Evolutionary conservation across 1,139 yeast species (phyloP), one percentile per base, ranked within the genome.

Genomic region (Kluyveromyces marxianus): DNA sequence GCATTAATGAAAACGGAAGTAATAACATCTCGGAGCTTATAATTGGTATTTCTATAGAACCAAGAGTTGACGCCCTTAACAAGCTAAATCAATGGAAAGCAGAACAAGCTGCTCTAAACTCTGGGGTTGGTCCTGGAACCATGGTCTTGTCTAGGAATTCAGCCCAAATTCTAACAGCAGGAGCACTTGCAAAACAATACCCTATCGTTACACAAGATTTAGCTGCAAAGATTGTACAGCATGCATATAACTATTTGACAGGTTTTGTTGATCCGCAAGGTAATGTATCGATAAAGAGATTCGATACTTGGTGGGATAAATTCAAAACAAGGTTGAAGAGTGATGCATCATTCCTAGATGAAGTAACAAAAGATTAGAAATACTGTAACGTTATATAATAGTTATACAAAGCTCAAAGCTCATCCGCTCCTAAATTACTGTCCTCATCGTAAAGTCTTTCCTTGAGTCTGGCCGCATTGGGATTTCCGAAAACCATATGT

Each of bases 301-400:
- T 92, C 59, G 95, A 92, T 62, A 83, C 79, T 35, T 92, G 99
- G 99, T 90, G 98, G 97, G 81, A 76, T 52, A 92, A 89, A 66
- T 94, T 92, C 68, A 84, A 77, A 63, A 68, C 77, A 10, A 82
- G 84, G 59, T 60, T 92, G 48, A 74, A 78, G 21, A 82, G 82
- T 52, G 94, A 94, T 61, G 97, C 97, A 1, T 77, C 77, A 47
- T 92, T 88, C 59, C 67, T 92, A 44, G 87, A 86, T 51, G 70
- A 69, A 42, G 59, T 64, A 3, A 62, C 67, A 4, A 51, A 51
- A 27, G 57, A 55, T 39, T 58, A 43, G 57, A 25, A 36, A 25
- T 34, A 30, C 2, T 14, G 7, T 25, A 27, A 6, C 14, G 29
- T 29, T 32, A 37, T 30, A 28, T 8, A 37, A 7, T n/a, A 6